A percentile compares a stretch with the other conserved stretches of the same genome.
phyloP scores from a whole-genome alignment of 2,329 filamentous ascomycete genomes.

The Blastomyces silverae region DNA sequence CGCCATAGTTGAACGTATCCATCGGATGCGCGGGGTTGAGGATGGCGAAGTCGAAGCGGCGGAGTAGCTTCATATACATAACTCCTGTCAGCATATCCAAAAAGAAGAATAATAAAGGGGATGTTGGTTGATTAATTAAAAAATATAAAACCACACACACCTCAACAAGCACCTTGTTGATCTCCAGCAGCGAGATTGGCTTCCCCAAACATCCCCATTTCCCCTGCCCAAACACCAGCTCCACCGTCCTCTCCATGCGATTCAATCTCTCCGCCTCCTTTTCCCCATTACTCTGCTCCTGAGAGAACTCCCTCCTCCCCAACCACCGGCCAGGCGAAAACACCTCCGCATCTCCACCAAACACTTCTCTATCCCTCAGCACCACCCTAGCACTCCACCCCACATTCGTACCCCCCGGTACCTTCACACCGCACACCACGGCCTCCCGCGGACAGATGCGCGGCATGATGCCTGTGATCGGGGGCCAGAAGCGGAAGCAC shows the following conservation, averaged over 20 bases:
- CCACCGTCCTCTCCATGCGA: conserved; percentile 12
- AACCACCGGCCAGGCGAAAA: conserved; percentile 50
- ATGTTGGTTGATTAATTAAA: too few relatives aligned
- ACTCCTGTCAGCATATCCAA: not conserved
- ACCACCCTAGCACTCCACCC: conserved; percentile 41
- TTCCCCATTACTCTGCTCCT: not conserved
- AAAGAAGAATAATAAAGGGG: not conserved
- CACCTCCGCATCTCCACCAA: conserved; percentile 32
- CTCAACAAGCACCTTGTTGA: conserved; percentile 15
- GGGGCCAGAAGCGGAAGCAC: conserved; percentile 27
- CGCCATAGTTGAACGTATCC: conserved; percentile 7
- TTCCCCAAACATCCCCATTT: conserved; percentile 14
- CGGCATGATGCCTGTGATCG: conserved; percentile 36
- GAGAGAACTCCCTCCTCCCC: conserved; percentile 21
- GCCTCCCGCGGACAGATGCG: conserved; percentile 36
- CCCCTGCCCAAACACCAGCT: conserved; percentile 16
- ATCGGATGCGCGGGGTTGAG: conserved; percentile 11
- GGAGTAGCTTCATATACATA: conserved; percentile 2
- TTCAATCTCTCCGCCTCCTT: conserved; percentile 4
- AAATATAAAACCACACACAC: conserved; percentile 1
- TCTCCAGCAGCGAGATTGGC: conserved; percentile 15
- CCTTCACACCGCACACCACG: conserved; percentile 35
- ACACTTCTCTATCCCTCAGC: conserved; percentile 30
- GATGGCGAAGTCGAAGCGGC: conserved; percentile 12
- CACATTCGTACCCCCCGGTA: conserved; percentile 45